Base-by-base conservation (phyloP, 2,329 filamentous ascomycete species). In the Alternaria panax region DNA sequence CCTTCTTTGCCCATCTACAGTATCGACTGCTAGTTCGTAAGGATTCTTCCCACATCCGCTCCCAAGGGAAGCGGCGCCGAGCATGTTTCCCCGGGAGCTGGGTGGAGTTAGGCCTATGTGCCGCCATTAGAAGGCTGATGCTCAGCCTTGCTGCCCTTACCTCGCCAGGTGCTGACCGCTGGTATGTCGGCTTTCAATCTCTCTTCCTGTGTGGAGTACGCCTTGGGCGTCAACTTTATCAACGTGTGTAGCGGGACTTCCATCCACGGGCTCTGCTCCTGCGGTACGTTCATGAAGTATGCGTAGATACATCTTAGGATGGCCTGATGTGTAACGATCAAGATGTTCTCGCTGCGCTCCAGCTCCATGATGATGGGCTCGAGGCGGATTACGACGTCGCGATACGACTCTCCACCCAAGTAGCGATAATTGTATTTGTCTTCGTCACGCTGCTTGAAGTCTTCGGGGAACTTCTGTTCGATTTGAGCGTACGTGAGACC, bases 391-490 rank as follows among this genome's bases (percentile, higher is more conserved):
- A 99, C 95, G 1, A 99, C 94, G 74, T 99, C 95, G 56, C 94
- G 92, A 79, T 99, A 92, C 62, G 92, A 96, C 81, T 99, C 95
- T 54, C 95, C 95, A 64, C 95, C 95, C 5, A 95, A 90, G 80
- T 99, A 99, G 57, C 95, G 92, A 81, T 99, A 99, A 82, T 99
- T 98, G 87, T 98, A 98, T 80, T 99, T 99, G 84, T 99, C 95
- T 68, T 97, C 92, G 78, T 99, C 95, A 63, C 95, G 92, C 32
- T 94, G 93, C 50, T 89, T 88, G 81, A 99, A 99, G 81, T 99
- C 95, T 68, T 97, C 93, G 0, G 95, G 95, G 76, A 92, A 98
- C 54, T 86, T 83, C 72, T 96, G 88, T 72, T 95, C 92, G 75
- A 99, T 98, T 76, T 99, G 91, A 73, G 92, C 92, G 78, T 97